Evolutionary conservation across 345 rosid genomes (phyloP), one percentile per base, ranked within the genome.

Genomic region (Aegle marmelos): DNA sequence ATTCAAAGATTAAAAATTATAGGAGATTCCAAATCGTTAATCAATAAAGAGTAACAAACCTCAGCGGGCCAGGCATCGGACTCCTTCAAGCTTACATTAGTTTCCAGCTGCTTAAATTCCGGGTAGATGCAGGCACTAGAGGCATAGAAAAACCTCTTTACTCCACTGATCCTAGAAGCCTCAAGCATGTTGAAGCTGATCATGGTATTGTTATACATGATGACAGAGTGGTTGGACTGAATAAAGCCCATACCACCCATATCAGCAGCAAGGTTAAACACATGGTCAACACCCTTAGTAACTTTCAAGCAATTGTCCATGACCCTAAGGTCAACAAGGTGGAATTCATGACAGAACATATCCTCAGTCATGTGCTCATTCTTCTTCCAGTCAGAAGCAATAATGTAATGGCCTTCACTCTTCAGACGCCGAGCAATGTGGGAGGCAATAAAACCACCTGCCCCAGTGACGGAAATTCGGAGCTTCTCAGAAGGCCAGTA

Each of bases 211-310:
- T 97, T 97, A 73, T 94, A 97, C 97, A 97, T 92, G 39, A 97
- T 97, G 25, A 97, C 98, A 8, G 98, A 97, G 86, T 97, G 99
- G 83, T 97, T 94, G 65, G 98, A 93, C 91, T 94, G 98, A 71
- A 97, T 97, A 80, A 94, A 94, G 59, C 99, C 99, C 98, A 97
- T 97, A 41, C 98, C 99, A 24, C 99, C 99, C 99, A 96, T 96
- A 81, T 96, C 99, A 60, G 98, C 99, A 17, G 99, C 99, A 4
- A 96, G 96, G 89, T 96, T 96, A 82, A 96, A 96, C 1, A 96
- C 99, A 73, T 96, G 99, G 83, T 92, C 97, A 25, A 88, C 93
- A 8, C 77, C 92, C 57, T 78, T 65, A 2, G 97, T 92, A 78
- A 92, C 98, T 85, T 92, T 90, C 81, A 92, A 85, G 88, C 99